phyloP scores from a whole-genome alignment of 2,329 filamentous ascomycete species.

The Aspergillus ochraceoroseus region DNA sequence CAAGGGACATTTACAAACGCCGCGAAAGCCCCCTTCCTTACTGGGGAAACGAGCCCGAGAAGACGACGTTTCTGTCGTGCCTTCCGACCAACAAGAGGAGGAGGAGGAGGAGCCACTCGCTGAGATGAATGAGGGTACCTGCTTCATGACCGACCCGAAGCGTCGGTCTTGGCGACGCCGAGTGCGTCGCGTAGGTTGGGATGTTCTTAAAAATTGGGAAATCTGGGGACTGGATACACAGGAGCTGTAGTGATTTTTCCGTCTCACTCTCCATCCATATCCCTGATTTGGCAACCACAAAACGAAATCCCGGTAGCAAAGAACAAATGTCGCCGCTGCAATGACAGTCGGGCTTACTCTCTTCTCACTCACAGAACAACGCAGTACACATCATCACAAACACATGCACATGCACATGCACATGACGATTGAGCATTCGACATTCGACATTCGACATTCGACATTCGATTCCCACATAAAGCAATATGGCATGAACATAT shows the following conservation, averaged over 20 bases:
- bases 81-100: background rate
- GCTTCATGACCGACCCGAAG: constrained; percentile 12
- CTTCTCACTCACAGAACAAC: too few relatives aligned
- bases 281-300: too few relatives aligned
- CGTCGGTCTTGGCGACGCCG: constrained; percentile 31
- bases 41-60: constrained; percentile 24
- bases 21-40: constrained; percentile 5
- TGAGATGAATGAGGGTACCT: background rate
- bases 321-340: too few relatives aligned
- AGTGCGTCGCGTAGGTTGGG: constrained; percentile 38
- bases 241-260: constrained; percentile 29
- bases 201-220: constrained; percentile 42
- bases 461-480: too few relatives aligned
- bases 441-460: too few relatives aligned
- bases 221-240: constrained; percentile 43
- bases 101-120: constrained; percentile 1
- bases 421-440: too few relatives aligned
- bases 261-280: background rate
- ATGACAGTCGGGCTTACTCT: background rate
- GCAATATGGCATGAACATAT: too few relatives aligned
- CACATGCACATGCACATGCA: too few relatives aligned
- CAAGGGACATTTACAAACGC: background rate
- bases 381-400: too few relatives aligned
- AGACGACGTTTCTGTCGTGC: constrained; percentile 4
- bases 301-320: too few relatives aligned